Evolutionary conservation across 2,329 filamentous ascomycete genomes (phyloP).

Genomic region (Aureobasidium subglaciale): DNA sequence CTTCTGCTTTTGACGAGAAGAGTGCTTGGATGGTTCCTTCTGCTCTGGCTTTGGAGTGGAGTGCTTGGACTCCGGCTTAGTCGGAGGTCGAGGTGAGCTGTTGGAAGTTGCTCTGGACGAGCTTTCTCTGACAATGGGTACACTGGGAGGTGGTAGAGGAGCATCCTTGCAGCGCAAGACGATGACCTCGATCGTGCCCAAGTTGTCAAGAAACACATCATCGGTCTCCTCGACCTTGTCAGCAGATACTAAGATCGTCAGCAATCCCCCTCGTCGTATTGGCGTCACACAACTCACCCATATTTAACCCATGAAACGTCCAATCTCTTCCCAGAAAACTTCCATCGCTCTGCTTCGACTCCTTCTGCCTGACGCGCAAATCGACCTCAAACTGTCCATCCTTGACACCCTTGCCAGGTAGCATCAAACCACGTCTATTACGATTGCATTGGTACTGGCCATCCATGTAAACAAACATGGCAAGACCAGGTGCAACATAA

Average conservation of each 20-base stretch:
- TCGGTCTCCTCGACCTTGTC: conserved; percentile 31
- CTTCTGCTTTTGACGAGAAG: neutral
- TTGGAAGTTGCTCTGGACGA: neutral
- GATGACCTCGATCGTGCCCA: conserved; percentile 44
- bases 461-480: conserved; percentile 51
- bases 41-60: neutral
- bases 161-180: conserved; percentile 37
- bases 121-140: neutral
- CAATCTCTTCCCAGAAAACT: conserved; percentile 46
- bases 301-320: conserved; percentile 45
- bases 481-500: conserved; percentile 48
- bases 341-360: conserved; percentile 40
- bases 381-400: conserved; percentile 36
- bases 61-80: conserved; percentile 6
- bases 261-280: neutral
- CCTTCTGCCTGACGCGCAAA: conserved; percentile 48
- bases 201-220: conserved; percentile 28
- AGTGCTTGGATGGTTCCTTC: neutral
- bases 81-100: neutral
- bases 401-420: conserved; percentile 24
- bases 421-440: conserved; percentile 38
- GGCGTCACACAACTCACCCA: conserved; percentile 29
- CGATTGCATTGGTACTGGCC: conserved; percentile 53
- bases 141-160: conserved; percentile 6
- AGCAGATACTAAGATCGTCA: conserved; percentile 28